These are phyloP conservation scores for Peronospora belbahrii DNA, from an alignment of 352 stramenopile species.

Conservation along the genomic window DNA sequence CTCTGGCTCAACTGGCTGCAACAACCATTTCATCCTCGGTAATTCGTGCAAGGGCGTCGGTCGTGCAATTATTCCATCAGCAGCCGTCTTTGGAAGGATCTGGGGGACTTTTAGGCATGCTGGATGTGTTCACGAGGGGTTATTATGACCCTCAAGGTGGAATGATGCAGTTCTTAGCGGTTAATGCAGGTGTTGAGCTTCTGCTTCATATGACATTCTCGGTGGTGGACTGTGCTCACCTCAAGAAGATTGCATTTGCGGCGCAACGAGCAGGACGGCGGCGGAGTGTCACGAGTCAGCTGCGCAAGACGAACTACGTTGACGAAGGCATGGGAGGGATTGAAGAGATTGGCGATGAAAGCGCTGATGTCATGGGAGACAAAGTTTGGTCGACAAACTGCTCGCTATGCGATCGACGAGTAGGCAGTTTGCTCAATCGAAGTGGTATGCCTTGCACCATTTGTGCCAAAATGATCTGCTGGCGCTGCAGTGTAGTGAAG, in stretches of 20 bases:
- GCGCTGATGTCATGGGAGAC: slow-evolving; percentile 3
- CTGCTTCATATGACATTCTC: slow-evolving; percentile 33
- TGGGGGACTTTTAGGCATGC: slow-evolving; percentile 10
- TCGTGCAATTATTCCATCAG: slow-evolving; percentile 48
- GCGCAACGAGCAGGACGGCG: slow-evolving; percentile 34
- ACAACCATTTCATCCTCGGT: slow-evolving; percentile 26
- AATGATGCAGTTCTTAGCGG: slow-evolving; percentile 42
- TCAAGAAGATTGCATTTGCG: slow-evolving; percentile 53
- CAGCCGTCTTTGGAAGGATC: slow-evolving; percentile 9
- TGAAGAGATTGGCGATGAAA: slow-evolving; percentile 23
- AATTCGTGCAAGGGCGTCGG: slow-evolving; percentile 36
- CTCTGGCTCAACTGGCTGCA: slow-evolving; percentile 28
- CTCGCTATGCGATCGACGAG: slow-evolving; percentile 29
- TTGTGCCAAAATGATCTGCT: slow-evolving; percentile 33
- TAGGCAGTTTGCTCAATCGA: slow-evolving; percentile 28
- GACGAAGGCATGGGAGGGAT: slow-evolving; percentile 29
- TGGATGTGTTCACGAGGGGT: slow-evolving; percentile 46
- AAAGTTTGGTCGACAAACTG: slow-evolving; percentile 20
- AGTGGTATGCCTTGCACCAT: slow-evolving; percentile 25
- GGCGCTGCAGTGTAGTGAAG: slow-evolving; percentile 41
- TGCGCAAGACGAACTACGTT: slow-evolving; percentile 11
- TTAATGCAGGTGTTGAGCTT: slow-evolving; percentile 33
- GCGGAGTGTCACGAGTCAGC: slow-evolving; percentile 15
- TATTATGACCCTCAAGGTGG: slow-evolving; percentile 50
- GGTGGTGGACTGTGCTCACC: slow-evolving; percentile 39